phyloP scores from a whole-genome alignment of 306 rosid genomes.

The Casuarina cunninghamiana region DNA sequence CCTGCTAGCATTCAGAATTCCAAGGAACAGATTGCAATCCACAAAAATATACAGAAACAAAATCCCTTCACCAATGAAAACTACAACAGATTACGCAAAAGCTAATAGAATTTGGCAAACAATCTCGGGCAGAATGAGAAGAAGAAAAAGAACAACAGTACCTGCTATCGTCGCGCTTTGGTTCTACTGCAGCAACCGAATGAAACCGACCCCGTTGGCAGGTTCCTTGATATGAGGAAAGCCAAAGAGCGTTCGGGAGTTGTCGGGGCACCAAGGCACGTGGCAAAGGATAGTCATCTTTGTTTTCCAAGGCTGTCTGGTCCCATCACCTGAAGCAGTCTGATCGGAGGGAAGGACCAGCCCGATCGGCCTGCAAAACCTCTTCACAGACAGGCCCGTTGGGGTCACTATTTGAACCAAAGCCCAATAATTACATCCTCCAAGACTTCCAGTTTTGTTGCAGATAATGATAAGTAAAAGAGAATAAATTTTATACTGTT shows the following conservation, averaged over 20 bases:
- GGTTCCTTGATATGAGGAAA: not conserved
- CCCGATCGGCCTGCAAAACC: not conserved
- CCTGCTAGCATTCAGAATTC: no score
- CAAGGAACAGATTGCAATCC: no score
- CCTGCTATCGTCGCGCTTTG: not conserved
- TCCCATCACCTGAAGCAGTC: no score
- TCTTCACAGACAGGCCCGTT: not conserved
- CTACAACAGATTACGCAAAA: no score
- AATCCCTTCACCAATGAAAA: no score
- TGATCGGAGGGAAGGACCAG: no score
- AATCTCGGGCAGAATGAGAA: not conserved
- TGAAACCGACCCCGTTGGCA: not conserved
- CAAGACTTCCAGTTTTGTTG: not conserved
- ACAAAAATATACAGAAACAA: no score
- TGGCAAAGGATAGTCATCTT: no score
- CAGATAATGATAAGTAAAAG: not conserved
- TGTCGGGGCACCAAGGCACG: not conserved
- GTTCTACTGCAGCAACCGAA: not conserved
- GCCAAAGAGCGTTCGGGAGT: constrained; percentile 10
- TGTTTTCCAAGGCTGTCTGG: no score
- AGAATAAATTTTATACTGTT: no score
- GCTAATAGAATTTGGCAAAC: not conserved
- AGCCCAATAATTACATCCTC: not conserved
- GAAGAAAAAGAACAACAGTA: not conserved
- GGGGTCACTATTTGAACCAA: not conserved